Base-by-base conservation (phyloP, 768 basidiomycete genomes). In the Clitopilus passeckerianus region DNA sequence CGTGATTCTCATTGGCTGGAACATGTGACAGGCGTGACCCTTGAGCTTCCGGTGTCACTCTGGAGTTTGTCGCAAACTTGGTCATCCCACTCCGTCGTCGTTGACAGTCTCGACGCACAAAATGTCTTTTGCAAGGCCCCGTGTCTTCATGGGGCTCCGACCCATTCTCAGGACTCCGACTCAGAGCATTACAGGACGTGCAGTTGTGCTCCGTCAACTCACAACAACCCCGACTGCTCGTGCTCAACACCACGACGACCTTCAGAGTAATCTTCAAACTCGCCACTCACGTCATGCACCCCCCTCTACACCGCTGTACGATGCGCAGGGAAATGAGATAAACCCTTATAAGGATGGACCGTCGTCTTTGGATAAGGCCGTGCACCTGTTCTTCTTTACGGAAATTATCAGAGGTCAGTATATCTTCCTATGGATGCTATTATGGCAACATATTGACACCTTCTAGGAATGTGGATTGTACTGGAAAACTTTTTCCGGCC, bases 341-440 rank as follows among this genome's bases (percentile, higher is more conserved):
- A 79, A 92, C 67, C 83, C 86, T 44, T 94, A 91, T 79, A 81
- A 82, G 68, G 80, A 77, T 58, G 95, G 94, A 0, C 92, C 90
- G 14, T 89, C 88, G 71, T 95, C 97, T 50, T 80, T 99, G 54
- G 94, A 98, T 80, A 98, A 98, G 74, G 95, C 95, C 53, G 89
- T 92, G 44, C 90, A 95, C 72, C 71, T 97, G 54, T 98, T 98
- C 83, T 98, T 99, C 85, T 94, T 99, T 72, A 98, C 96, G 60
- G 97, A 99, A 76, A 97, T 99, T 66, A 76, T 96, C 69, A 81
- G 96, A 82, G 96, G 96, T 94, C 66, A 59, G 86, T 74, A n/a
- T 35, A 14, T 22, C 43, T 35, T 50, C 44, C 44, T 46, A 9
- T 33, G 43, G 53, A 18, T 55, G 12, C 22, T 35, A 54, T 34